Evolutionary conservation across 768 basidiomycete species (phyloP).

Genomic region (Lentinula detonsa): DNA sequence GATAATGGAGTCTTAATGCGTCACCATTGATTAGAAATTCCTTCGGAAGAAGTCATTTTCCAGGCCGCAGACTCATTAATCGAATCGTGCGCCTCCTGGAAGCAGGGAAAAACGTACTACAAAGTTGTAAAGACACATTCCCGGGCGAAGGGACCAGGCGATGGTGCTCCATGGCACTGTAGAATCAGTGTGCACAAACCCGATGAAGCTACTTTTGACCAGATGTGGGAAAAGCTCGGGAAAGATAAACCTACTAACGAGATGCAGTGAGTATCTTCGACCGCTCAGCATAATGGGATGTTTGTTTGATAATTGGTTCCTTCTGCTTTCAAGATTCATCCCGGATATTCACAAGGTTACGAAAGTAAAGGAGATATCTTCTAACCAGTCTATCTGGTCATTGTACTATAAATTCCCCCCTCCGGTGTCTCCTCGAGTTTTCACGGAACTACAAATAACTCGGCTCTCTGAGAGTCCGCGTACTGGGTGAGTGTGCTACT

Average conservation of each 20-base stretch:
- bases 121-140: constrained; percentile 51
- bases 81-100: constrained; percentile 55
- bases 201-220: constrained; percentile 67
- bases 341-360: constrained; percentile 58
- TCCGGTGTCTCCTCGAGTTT: constrained; percentile 67
- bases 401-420: constrained; percentile 68
- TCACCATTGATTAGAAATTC: constrained; percentile 25
- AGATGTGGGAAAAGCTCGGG: constrained; percentile 66
- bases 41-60: constrained; percentile 53
- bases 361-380: constrained; percentile 56
- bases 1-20: not conserved
- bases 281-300: not conserved
- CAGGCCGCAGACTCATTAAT: constrained; percentile 49
- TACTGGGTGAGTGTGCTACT: constrained; percentile 43
- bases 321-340: constrained; percentile 48
- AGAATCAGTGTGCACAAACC: constrained; percentile 59
- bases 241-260: constrained; percentile 64
- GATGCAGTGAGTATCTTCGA: constrained; percentile 42
- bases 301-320: not conserved
- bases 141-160: constrained; percentile 44
- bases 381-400: constrained; percentile 63
- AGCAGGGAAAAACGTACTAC: constrained; percentile 57
- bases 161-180: constrained; percentile 63
- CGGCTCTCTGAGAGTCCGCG: constrained; percentile 45
- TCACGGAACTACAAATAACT: constrained; percentile 67